Percentiles rank a stretch among this genome's conserved stretches.
Evolutionary conservation across 2,329 filamentous ascomycete species (phyloP).

Genomic region (Fusarium sp.): DNA sequence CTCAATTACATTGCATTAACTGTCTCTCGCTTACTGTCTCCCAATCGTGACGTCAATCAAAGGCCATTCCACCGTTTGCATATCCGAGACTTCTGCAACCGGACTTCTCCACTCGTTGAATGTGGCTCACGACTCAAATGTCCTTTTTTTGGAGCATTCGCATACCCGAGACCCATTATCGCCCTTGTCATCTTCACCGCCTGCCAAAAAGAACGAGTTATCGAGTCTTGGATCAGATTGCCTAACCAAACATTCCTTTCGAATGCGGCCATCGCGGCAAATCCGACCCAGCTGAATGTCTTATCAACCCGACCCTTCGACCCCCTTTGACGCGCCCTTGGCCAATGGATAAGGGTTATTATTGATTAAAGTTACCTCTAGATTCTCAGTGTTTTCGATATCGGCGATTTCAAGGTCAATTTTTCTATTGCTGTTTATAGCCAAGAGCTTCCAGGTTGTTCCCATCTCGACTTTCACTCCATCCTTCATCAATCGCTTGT

Average conservation of each 20-base stretch:
- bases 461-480: not conserved
- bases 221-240: not conserved
- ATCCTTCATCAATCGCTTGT: not conserved
- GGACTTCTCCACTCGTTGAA: not conserved
- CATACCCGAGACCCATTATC: not conserved
- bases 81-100: not conserved
- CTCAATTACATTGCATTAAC: not conserved
- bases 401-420: not conserved
- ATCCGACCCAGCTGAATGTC: not conserved
- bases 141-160: not conserved
- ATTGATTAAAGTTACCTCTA: not conserved
- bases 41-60: not conserved
- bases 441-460: not conserved
- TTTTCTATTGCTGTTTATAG: not conserved
- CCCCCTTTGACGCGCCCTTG: not conserved
- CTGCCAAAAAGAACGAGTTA: not conserved
- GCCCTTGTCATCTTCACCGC: not conserved
- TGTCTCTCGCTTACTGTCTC: not conserved
- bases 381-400: not conserved
- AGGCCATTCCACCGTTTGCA: not conserved
- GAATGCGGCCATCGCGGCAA: not conserved
- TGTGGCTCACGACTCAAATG: not conserved
- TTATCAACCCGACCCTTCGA: not conserved
- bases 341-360: not conserved
- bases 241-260: not conserved